Evolutionary conservation across 495 filamentous ascomycete genomes (phyloP).

Genomic region (Aspergillus indologenus): DNA sequence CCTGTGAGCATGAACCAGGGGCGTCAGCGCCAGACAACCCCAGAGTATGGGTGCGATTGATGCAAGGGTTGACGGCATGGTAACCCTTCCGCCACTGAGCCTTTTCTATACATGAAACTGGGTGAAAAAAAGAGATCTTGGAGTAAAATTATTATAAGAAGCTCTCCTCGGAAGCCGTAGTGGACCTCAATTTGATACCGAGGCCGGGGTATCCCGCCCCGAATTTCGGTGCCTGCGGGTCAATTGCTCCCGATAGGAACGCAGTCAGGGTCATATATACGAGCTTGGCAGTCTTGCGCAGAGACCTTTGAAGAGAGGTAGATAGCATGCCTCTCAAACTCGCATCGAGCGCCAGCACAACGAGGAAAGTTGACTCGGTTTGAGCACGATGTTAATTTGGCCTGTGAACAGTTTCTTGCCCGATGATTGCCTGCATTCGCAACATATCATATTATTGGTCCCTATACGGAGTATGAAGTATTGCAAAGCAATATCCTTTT

Average conservation of each 20-base stretch:
- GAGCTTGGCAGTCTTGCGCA: no score
- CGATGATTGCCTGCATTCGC: no score
- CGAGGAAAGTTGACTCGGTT: no score
- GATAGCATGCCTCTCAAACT: no score
- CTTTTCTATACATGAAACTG: neutral
- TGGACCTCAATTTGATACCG: neutral
- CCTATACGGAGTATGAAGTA: no score
- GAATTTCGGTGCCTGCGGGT: neutral
- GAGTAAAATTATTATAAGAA: neutral
- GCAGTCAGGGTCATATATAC: no score
- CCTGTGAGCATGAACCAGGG: neutral
- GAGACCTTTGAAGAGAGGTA: no score
- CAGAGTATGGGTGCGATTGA: neutral
- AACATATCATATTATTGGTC: no score
- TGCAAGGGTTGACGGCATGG: neutral
- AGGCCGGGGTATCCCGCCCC: neutral
- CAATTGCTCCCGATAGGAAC: neutral
- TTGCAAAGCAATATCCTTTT: no score
- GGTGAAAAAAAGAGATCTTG: neutral
- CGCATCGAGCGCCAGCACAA: no score
- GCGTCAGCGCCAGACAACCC: neutral
- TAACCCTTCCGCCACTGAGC: neutral
- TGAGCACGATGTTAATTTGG: no score
- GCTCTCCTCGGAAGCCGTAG: neutral
- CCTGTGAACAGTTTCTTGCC: no score